Evolutionary conservation across 2,329 filamentous ascomycete genomes (phyloP), one percentile per base, ranked within the genome.

Genomic region (Aspergillus sp.): DNA sequence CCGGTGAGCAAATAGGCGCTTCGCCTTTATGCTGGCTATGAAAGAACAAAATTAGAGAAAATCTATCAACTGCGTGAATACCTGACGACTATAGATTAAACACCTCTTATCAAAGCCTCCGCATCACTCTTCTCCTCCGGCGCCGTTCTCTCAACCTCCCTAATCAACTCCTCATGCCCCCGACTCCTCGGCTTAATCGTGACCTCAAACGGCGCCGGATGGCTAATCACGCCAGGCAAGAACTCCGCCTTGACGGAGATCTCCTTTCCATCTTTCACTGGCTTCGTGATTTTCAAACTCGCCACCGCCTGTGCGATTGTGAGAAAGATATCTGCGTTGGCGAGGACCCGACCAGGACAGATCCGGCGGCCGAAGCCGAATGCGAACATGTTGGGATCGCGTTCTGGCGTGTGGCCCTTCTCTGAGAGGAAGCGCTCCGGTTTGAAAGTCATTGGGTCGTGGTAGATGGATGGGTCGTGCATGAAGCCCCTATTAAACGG

Each of bases 351-450:
- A 0, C 68, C 67, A 6, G 68, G 68, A 18, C 68, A 70, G 10
- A 62, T 51, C 11, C 67, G 55, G 3, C 67, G 63, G 0, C 67
- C 68, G 42, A 66, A 68, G 1, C 68, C 67, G n/a, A 70, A 69
- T 0, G 63, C 59, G 6, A 68, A 54, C 4, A 67, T 66, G 2
- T 71, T 67, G 5, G 77, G 76, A 56, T 78, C 75, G 11, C 70
- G 73, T 58, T 80, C 77, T 0, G 74, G 69, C 0, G 61, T 49
- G n/a, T 70, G 69, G 3, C 62, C 67, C 1, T 71, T 61, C 0
- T 65, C 66, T 1, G 63, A 63, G 1, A 81, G 58, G 60, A 77
- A 80, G 2, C 80, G 74, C 18, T 80, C 77, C 0, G 80, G 80
- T 0, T 74, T 72, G 72, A 82, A 82, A 0, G 46, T 56, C 64